Conservation (phyloP, 2,329 filamentous ascomycete genomes). For the Scedosporium apiospermum region DNA sequence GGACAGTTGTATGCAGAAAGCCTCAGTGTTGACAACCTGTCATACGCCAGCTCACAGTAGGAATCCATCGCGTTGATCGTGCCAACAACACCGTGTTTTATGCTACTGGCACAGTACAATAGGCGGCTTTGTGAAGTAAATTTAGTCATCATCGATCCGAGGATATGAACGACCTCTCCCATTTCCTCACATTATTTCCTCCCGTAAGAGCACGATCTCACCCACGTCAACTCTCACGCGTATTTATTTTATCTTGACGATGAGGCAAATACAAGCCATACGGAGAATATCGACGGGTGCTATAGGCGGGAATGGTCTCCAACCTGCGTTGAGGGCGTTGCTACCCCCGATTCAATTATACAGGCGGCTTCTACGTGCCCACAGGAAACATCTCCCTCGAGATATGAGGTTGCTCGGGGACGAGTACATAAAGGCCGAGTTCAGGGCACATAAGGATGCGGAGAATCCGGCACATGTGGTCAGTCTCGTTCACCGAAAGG, state of each 20-base stretch:
- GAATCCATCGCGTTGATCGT: too few relatives aligned
- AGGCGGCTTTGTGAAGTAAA: too few relatives aligned
- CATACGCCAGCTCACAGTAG: too few relatives aligned
- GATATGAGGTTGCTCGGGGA: slow-evolving; percentile 81
- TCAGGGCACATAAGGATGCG: slow-evolving; percentile 69
- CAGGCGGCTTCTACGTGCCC: slow-evolving; percentile 74
- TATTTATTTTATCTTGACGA: not conserved
- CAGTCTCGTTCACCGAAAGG: slow-evolving; percentile 20
- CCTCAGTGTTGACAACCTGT: too few relatives aligned
- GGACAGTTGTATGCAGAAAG: too few relatives aligned
- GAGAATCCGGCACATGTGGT: slow-evolving; percentile 92
- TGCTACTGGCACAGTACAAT: too few relatives aligned
- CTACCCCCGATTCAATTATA: slow-evolving; percentile 86
- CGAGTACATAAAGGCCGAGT: slow-evolving; percentile 88
- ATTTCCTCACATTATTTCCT: too few relatives aligned
- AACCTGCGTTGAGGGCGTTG: slow-evolving; percentile 49
- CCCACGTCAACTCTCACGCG: not conserved
- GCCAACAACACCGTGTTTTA: too few relatives aligned
- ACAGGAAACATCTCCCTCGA: slow-evolving; percentile 65
- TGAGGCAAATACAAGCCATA: not conserved
- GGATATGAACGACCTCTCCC: too few relatives aligned
- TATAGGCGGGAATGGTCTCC: slow-evolving; percentile 15
- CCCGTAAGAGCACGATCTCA: too few relatives aligned
- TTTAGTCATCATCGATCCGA: too few relatives aligned
- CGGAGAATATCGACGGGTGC: not conserved